Percentiles rank a stretch among this genome's conserved stretches.
Evolutionary conservation across 805 yeast genomes (phyloP).

Genomic region (Starmerella potacharoeniae): DNA sequence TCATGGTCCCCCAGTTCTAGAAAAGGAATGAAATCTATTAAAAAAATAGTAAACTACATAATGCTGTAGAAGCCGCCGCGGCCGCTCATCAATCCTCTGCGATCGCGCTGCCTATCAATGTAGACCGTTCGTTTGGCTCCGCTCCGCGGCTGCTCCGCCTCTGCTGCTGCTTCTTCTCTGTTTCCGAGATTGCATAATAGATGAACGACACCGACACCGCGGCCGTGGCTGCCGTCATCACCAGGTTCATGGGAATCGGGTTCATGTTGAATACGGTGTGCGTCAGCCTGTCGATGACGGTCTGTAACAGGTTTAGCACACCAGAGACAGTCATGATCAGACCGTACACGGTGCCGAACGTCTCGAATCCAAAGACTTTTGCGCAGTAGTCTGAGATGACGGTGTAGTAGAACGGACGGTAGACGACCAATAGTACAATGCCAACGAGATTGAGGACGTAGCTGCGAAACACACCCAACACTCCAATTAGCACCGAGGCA

Average conservation of each 20-base stretch:
- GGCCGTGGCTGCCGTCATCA: constrained; percentile 39
- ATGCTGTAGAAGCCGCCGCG: background rate
- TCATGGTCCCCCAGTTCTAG: constrained; percentile 7
- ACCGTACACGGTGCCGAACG: constrained; percentile 89
- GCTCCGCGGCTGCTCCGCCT: background rate
- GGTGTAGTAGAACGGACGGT: constrained; percentile 87
- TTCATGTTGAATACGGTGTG: constrained; percentile 57
- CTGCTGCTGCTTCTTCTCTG: background rate
- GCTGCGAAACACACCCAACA: constrained; percentile 51
- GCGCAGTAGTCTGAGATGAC: constrained; percentile 86
- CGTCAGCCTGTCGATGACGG: constrained; percentile 55
- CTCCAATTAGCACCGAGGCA: constrained; percentile 54
- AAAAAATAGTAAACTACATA: background rate
- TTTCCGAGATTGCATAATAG: background rate
- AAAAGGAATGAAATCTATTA: background rate
- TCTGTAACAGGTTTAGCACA: constrained; percentile 61
- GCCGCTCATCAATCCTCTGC: background rate
- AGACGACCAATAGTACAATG: constrained; percentile 59
- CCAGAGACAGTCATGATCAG: constrained; percentile 75
- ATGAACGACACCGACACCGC: constrained; percentile 3
- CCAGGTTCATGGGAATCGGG: constrained; percentile 65
- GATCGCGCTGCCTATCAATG: background rate
- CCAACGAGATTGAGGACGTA: constrained; percentile 50
- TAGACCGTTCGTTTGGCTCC: background rate
- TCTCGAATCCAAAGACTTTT: constrained; percentile 83